These are phyloP conservation scores for Cicer chorassanicum DNA, from an alignment of 306 rosid species.

Conservation along the genomic window DNA sequence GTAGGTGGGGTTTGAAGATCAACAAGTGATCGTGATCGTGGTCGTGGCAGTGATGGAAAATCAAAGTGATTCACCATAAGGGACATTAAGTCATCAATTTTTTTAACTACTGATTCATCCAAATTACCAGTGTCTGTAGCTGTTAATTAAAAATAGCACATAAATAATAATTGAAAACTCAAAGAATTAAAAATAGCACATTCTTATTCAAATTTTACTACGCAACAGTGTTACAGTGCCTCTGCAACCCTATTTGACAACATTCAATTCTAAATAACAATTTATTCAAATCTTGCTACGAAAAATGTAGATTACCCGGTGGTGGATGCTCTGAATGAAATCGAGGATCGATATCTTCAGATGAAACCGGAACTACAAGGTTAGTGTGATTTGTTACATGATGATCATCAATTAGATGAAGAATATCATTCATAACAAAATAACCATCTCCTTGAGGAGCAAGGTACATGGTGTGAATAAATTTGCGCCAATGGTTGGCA, in stretches of 20 bases:
- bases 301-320: no score
- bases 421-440: background rate
- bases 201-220: no score
- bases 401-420: background rate
- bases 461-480: background rate
- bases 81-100: background rate
- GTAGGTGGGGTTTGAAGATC: no score
- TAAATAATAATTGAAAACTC: background rate
- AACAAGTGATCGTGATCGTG: no score
- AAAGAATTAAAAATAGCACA: background rate
- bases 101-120: background rate
- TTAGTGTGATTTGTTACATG: background rate
- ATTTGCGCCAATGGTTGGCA: fast-evolving
- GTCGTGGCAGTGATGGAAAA: background rate
- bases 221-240: no score
- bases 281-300: no score
- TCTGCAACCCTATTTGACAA: no score
- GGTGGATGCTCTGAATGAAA: background rate
- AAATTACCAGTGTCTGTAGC: background rate
- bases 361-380: background rate
- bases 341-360: background rate
- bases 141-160: background rate
- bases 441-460: background rate
- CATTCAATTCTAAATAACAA: no score
- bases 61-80: background rate